Base-by-base conservation (phyloP, 2,329 filamentous ascomycete genomes). In the Hypoxylon sp. region DNA sequence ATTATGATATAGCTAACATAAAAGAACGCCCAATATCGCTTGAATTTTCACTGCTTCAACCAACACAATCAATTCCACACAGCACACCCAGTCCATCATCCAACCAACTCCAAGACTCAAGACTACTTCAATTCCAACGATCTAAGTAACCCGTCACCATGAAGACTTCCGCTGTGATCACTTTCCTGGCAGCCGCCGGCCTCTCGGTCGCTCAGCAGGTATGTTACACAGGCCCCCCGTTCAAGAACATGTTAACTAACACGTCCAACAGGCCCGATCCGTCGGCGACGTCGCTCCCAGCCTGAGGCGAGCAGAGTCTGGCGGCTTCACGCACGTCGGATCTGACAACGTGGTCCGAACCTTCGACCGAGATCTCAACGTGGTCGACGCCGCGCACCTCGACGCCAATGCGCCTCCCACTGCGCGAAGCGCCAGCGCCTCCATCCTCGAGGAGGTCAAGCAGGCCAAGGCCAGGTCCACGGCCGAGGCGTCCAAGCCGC, bases 261-360 rank as follows among this genome's bases (percentile, higher is more conserved):
- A 31, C 12, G 12, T 4, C 5, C 3, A 19, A 12, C 11, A 55
- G 53, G 35, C 34, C 12, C 52, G 56, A 16, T 50, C 50, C 4
- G 25, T 59, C 23, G n/a, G 13, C 11, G 52, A 57, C 11, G 44
- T 55, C 4, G 31, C 55, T 26, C 25, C 56, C 3, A 19, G 11
- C 13, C 37, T 63, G 11, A 61, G 59, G 46, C 54, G 59, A 6
- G 60, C 58, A 23, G 11, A 15, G 2, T 55, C 56, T 2, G 60
- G 60, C 4, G 60, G 59, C 25, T 63, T 63, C 53, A 48, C 51
- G 4, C 59, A 63, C 38, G 30, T 61, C 7, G 59, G 59, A 3
- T 63, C 60, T n/a, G 59, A 63, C 54, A 58, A 61, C 41, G 54
- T 63, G 8, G 55, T 59, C 9, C 54, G 59, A 6, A 45, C 56